Percentiles rank a stretch among this genome's conserved stretches.
phyloP scores from a whole-genome alignment of 805 yeast species.

The Starmera dryadoides region DNA sequence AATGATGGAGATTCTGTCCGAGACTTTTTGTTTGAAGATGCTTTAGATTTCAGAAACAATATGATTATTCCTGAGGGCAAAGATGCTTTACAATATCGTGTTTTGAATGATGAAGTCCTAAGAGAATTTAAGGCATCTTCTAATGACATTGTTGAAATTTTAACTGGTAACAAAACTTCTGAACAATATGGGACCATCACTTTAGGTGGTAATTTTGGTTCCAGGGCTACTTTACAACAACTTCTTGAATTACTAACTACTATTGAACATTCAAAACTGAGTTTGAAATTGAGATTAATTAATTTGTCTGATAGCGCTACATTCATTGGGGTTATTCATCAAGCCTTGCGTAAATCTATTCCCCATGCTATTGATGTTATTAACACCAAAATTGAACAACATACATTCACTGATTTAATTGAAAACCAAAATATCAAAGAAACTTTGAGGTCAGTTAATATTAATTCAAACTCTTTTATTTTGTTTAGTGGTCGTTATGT shows the following conservation, averaged over 20 bases:
- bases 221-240: constrained; percentile 33
- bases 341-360: constrained; percentile 9
- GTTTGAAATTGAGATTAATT: constrained; percentile 32
- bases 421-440: constrained; percentile 4
- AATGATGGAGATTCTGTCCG: constrained; percentile 21
- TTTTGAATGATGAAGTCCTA: constrained; percentile 11
- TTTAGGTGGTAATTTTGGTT: constrained; percentile 50
- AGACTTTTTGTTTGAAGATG: constrained; percentile 34
- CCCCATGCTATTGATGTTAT: constrained; percentile 9
- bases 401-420: constrained; percentile 7
- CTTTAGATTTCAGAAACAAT: constrained; percentile 38
- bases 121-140: not conserved
- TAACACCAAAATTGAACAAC: constrained; percentile 4
- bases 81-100: constrained; percentile 22
- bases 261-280: constrained; percentile 16
- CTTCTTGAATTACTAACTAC: constrained; percentile 28
- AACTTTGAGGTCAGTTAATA: constrained; percentile 23
- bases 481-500: constrained; percentile 50
- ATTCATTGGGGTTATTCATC: constrained; percentile 13
- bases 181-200: constrained; percentile 35
- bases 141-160: constrained; percentile 17
- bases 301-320: constrained; percentile 17
- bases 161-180: constrained; percentile 8
- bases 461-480: constrained; percentile 32
- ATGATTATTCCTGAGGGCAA: constrained; percentile 43